Percentiles rank a stretch among this genome's conserved stretches.
Evolutionary conservation across 768 basidiomycete genomes (phyloP).

Genomic region (Tulasnella sp.): DNA sequence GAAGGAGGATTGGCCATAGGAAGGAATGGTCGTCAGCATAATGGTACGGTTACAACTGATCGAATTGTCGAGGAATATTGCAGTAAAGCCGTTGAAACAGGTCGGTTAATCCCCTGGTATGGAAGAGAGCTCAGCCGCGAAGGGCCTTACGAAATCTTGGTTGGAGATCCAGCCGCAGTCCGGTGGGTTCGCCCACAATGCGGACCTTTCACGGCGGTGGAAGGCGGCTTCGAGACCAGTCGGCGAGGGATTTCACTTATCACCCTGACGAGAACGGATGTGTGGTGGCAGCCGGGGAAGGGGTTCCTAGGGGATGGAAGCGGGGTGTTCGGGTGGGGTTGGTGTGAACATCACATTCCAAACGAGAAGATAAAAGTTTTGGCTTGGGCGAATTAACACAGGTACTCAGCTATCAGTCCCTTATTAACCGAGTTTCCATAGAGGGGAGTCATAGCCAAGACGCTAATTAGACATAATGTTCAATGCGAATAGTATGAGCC

Average conservation of each 20-base stretch:
- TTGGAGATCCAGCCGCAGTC: not conserved
- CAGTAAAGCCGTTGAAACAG: not conserved
- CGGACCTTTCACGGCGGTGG: not conserved
- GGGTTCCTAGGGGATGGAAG: not conserved
- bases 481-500: too few relatives aligned
- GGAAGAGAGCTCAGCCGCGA: not conserved
- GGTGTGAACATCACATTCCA: not conserved
- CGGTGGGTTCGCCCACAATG: not conserved
- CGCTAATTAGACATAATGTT: too few relatives aligned
- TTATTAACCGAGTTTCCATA: not conserved
- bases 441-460: not conserved
- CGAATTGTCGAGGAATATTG: not conserved
- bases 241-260: not conserved
- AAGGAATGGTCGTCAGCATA: not conserved
- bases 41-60: not conserved
- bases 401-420: not conserved
- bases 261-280: not conserved
- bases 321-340: not conserved
- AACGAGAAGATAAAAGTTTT: not conserved
- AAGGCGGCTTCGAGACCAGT: not conserved
- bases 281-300: not conserved
- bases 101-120: not conserved
- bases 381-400: not conserved
- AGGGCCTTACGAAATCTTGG: not conserved
- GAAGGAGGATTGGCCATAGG: not conserved